A percentile compares a stretch with the other conserved stretches of the same genome.
phyloP scores from a whole-genome alignment of 345 rosid genomes.

The Iberis pinnata region DNA sequence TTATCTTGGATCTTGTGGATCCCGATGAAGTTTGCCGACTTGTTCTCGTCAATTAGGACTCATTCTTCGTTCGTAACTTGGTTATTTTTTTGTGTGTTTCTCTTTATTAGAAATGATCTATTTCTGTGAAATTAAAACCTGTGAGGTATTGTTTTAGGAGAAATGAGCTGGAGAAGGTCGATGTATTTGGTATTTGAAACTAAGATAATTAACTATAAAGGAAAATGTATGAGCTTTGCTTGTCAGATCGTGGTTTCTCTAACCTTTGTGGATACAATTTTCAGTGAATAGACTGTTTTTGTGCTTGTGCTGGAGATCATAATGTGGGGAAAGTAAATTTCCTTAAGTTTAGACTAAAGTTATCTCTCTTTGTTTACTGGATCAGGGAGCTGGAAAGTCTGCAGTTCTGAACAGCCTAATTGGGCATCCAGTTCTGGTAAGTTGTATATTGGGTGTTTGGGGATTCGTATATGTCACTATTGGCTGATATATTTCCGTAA shows the following conservation, averaged over 20 bases:
- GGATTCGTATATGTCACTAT: not conserved
- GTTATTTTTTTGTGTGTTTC: not conserved
- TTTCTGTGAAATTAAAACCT: constrained; percentile 2
- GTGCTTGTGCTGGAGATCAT: no score
- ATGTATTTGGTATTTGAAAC: constrained; percentile 5
- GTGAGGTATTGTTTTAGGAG: not conserved
- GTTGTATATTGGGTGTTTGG: constrained; percentile 22
- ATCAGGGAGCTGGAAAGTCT: constrained; percentile 93
- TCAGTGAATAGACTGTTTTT: no score
- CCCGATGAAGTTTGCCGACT: constrained; percentile 23
- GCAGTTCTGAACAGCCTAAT: constrained; percentile 86
- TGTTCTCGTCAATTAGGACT: constrained; percentile 17
- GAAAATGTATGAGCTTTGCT: not conserved
- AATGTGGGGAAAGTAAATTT: no score
- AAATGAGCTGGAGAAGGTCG: not conserved
- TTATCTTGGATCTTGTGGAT: constrained; percentile 29
- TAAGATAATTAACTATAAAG: not conserved
- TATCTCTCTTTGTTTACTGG: constrained; percentile 16
- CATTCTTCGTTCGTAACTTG: constrained; percentile 7
- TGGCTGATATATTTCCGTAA: constrained; percentile 4
- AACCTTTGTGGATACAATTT: not conserved
- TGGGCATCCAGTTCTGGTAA: constrained; percentile 87
- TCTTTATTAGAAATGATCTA: not conserved
- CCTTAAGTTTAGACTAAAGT: not conserved
- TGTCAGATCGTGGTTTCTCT: not conserved